Conservation (phyloP, 2,329 filamentous ascomycete genomes). For the Colletotrichum cordylinicola region DNA sequence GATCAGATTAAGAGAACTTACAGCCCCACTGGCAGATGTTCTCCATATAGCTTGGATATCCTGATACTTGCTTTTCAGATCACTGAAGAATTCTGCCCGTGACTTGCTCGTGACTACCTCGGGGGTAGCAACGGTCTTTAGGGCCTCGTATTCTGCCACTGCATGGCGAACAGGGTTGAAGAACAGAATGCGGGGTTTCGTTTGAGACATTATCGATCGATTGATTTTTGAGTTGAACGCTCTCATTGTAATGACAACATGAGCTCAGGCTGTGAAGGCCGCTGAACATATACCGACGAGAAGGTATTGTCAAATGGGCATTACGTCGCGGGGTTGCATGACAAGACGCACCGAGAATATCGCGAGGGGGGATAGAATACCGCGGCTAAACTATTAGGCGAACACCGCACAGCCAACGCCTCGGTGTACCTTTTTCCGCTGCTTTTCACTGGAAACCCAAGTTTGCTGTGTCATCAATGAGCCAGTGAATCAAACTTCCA, state of each 20-base stretch:
- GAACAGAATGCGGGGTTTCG: conserved; percentile 26
- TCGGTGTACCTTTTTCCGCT: background rate
- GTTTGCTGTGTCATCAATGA: background rate
- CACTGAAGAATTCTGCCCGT: conserved; percentile 22
- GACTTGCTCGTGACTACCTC: conserved; percentile 26
- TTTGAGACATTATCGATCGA: background rate
- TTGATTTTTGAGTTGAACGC: background rate
- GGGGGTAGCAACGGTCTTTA: conserved; percentile 11
- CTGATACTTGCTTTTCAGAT: conserved; percentile 24
- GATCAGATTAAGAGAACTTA: background rate
- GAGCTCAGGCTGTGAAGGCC: background rate
- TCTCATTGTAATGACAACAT: background rate
- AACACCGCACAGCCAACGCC: background rate
- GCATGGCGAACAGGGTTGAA: conserved; percentile 27
- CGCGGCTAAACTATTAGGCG: background rate
- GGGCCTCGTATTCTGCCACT: conserved; percentile 5
- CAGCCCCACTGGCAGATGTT: conserved; percentile 28
- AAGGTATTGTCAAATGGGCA: too few species aligned
- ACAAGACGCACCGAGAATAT: background rate
- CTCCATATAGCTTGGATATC: conserved; percentile 26
- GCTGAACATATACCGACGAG: background rate
- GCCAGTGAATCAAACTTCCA: too few species aligned
- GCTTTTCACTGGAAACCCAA: background rate
- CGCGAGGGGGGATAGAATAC: background rate
- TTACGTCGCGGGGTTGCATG: background rate